phyloP scores from a whole-genome alignment of 768 basidiomycete genomes.

The Lentinus brumalis region DNA sequence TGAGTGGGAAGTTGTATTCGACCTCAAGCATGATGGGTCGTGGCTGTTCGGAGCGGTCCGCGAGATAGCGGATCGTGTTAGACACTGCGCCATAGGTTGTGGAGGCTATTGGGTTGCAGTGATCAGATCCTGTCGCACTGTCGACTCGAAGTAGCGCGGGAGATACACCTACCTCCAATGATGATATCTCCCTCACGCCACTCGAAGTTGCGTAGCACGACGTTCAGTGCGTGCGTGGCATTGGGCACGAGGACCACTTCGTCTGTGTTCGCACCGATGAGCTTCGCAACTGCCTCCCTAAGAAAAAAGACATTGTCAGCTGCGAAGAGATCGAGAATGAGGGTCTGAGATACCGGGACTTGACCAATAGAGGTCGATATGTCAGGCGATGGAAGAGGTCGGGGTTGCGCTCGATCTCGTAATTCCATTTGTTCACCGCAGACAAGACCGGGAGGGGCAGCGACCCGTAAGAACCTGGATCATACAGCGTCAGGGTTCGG shows the following conservation, averaged over 20 bases:
- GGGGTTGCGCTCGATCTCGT: conserved; percentile 22
- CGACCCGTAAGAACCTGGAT: conserved; percentile 24
- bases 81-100: conserved; percentile 56
- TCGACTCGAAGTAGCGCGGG: background rate
- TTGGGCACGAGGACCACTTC: conserved; percentile 64
- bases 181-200: conserved; percentile 72
- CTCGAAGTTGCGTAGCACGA: conserved; percentile 64
- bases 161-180: conserved; percentile 33
- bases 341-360: conserved; percentile 10
- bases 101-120: conserved; percentile 15
- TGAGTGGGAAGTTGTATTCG: conserved; percentile 51
- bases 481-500: too few relatives aligned
- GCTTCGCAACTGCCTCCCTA: conserved; percentile 47
- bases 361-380: conserved; percentile 7
- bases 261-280: conserved; percentile 53
- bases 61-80: conserved; percentile 52
- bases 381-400: conserved; percentile 23
- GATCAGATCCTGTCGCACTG: background rate
- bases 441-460: conserved; percentile 22
- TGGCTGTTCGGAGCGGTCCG: conserved; percentile 50
- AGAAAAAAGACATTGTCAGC: conserved; percentile 28
- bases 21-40: conserved; percentile 53
- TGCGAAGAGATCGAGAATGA: background rate
- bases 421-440: background rate
- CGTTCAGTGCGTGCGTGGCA: conserved; percentile 66